These are phyloP conservation scores for Nothophaeocryptopus gaeumannii DNA, from an alignment of 2,329 filamentous ascomycete species.

Conservation along the genomic window DNA sequence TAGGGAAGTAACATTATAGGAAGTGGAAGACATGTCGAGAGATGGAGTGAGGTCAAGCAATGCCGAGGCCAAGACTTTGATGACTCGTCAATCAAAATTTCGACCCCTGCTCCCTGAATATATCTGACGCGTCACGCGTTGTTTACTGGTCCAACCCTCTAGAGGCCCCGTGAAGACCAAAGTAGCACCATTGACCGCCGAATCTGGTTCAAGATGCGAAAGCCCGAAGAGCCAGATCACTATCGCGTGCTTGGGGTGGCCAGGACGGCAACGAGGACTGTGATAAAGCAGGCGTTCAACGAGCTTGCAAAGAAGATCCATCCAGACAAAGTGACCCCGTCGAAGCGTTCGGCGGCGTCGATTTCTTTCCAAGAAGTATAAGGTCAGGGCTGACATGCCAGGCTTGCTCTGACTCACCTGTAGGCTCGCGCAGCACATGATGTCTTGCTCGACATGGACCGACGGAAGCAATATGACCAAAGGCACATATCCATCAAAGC, in stretches of 20 bases:
- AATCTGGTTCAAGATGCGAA: neutral
- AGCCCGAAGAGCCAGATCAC: neutral
- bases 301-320: neutral
- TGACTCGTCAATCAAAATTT: too few species aligned
- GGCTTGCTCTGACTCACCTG: too few species aligned
- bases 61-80: too few species aligned
- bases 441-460: neutral
- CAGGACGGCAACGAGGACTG: neutral
- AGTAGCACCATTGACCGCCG: too few species aligned
- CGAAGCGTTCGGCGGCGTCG: neutral
- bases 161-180: too few species aligned
- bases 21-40: too few species aligned
- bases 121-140: too few species aligned
- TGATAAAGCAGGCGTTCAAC: neutral
- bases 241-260: neutral
- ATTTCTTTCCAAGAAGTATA: neutral
- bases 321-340: neutral
- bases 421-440: neutral
- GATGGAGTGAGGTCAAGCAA: too few species aligned
- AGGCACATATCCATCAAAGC: neutral
- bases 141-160: too few species aligned
- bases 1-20: too few species aligned
- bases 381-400: too few species aligned
- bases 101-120: too few species aligned
- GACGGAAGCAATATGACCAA: neutral